Conservation (phyloP, 2,329 filamentous ascomycete genomes). For the Paradendryphiella salina region DNA sequence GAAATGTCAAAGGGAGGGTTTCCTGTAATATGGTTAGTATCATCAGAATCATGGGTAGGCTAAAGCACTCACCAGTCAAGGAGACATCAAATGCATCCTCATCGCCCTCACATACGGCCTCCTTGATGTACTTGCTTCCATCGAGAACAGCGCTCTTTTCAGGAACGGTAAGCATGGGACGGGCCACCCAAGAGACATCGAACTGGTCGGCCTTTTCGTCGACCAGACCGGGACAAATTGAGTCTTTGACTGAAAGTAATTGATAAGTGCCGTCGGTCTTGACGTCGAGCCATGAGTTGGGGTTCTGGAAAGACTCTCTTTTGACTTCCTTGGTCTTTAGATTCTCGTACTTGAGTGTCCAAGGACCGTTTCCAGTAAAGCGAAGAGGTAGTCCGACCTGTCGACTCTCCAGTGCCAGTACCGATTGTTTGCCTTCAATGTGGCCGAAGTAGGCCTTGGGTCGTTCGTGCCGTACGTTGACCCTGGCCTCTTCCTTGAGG, state of each 20-base stretch:
- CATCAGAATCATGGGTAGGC: not conserved
- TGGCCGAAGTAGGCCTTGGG: slow-evolving; percentile 85
- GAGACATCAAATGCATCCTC: slow-evolving; percentile 84
- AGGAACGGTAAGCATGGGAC: slow-evolving; percentile 71
- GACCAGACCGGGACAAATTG: slow-evolving; percentile 78
- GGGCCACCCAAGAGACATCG: slow-evolving; percentile 79
- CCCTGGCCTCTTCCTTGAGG: slow-evolving; percentile 80
- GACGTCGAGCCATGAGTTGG: slow-evolving; percentile 72
- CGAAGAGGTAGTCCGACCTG: slow-evolving; percentile 76
- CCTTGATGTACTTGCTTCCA: slow-evolving; percentile 66
- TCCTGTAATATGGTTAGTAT: slow-evolving; percentile 53
- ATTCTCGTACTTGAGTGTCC: slow-evolving; percentile 77
- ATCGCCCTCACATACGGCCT: slow-evolving; percentile 90
- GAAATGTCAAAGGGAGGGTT: slow-evolving; percentile 79
- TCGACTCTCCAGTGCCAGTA: slow-evolving; percentile 76
- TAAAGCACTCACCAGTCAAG: slow-evolving; percentile 65
- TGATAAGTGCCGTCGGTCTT: slow-evolving; percentile 74
- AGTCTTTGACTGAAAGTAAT: slow-evolving; percentile 75
- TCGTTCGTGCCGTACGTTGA: slow-evolving; percentile 84
- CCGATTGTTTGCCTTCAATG: slow-evolving; percentile 75
- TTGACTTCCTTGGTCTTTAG: slow-evolving; percentile 54
- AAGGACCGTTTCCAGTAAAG: slow-evolving; percentile 82
- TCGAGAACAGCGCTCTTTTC: slow-evolving; percentile 62
- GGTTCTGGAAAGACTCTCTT: slow-evolving; percentile 55
- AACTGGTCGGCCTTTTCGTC: slow-evolving; percentile 75